These are phyloP conservation scores for Chondrostereum purpureum DNA, from an alignment of 1,284 basidiomycete genomes.

Conservation along the genomic window DNA sequence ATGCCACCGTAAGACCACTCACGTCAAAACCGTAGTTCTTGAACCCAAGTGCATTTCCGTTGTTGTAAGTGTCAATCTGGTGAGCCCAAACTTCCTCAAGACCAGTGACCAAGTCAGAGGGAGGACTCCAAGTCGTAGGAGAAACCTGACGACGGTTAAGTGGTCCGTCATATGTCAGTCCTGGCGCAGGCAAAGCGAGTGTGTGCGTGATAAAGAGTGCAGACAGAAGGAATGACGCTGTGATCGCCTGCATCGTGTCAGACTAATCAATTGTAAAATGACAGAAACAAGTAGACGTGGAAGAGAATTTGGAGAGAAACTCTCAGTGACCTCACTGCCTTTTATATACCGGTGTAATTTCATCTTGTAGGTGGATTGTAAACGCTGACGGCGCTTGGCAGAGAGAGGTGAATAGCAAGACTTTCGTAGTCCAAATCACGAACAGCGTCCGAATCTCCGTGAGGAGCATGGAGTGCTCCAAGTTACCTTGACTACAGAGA, in stretches of 20 bases:
- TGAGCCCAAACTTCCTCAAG: slow-evolving; percentile 13
- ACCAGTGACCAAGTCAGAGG: slow-evolving; percentile 8
- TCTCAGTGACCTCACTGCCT: too few species aligned
- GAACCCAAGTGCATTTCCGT: slow-evolving; percentile 7
- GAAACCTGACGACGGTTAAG: neutral
- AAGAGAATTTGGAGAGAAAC: too few species aligned
- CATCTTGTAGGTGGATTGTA: too few species aligned
- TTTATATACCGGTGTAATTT: too few species aligned
- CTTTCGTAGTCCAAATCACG: too few species aligned
- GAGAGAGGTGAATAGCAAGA: too few species aligned
- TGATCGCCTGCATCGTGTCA: neutral
- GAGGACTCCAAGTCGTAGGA: slow-evolving; percentile 11
- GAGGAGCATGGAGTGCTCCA: too few species aligned
- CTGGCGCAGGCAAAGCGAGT: neutral
- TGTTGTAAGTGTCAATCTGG: slow-evolving; percentile 8
- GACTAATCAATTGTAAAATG: neutral
- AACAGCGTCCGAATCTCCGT: too few species aligned
- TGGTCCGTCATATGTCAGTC: neutral
- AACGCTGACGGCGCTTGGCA: too few species aligned
- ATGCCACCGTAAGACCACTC: neutral
- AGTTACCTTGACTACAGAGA: too few species aligned
- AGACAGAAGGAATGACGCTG: neutral
- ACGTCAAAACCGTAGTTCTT: slow-evolving; percentile 12
- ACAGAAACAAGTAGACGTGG: too few species aligned
- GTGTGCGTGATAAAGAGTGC: neutral